phyloP scores from a whole-genome alignment of 768 basidiomycete genomes.

The Myochromella boudieri region DNA sequence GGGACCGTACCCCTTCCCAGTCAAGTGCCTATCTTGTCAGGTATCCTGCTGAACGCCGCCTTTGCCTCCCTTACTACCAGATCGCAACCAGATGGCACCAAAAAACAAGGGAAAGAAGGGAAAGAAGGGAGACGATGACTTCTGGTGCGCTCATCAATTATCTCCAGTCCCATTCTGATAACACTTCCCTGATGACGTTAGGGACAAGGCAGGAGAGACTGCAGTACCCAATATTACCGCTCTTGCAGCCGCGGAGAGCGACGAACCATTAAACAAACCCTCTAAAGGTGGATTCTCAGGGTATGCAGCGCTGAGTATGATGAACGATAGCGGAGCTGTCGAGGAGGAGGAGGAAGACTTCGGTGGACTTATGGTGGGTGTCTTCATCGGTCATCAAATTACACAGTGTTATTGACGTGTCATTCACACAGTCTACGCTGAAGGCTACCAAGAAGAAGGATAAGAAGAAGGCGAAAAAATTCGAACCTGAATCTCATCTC shows the following conservation, averaged over 20 bases:
- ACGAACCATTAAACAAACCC: slow-evolving; percentile 16
- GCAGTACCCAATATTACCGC: slow-evolving; percentile 41
- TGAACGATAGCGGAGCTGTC: slow-evolving; percentile 38
- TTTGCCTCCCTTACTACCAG: slow-evolving; percentile 3
- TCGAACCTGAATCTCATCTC: slow-evolving; percentile 33
- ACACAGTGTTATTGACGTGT: background rate
- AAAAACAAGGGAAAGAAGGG: slow-evolving; percentile 85
- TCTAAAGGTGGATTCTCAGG: slow-evolving; percentile 44
- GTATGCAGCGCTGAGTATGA: slow-evolving; percentile 47
- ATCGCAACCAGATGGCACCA: slow-evolving; percentile 42
- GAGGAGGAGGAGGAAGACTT: slow-evolving; percentile 65
- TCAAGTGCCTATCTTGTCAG: background rate
- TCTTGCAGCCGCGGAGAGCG: slow-evolving; percentile 44
- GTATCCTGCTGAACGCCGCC: background rate
- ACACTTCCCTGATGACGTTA: slow-evolving; percentile 27
- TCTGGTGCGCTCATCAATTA: slow-evolving; percentile 55
- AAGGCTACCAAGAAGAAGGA: slow-evolving; percentile 53
- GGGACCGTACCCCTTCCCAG: slow-evolving; percentile 1
- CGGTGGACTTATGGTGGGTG: slow-evolving; percentile 73
- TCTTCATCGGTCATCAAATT: slow-evolving; percentile 1
- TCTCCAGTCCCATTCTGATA: slow-evolving; percentile 15
- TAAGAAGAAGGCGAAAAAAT: slow-evolving; percentile 57
- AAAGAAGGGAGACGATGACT: slow-evolving; percentile 81
- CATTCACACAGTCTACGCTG: slow-evolving; percentile 53
- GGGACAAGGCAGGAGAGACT: slow-evolving; percentile 66